Evolutionary conservation across 2,329 filamentous ascomycete genomes (phyloP).

Genomic region (Ramularia collo-cygni): DNA sequence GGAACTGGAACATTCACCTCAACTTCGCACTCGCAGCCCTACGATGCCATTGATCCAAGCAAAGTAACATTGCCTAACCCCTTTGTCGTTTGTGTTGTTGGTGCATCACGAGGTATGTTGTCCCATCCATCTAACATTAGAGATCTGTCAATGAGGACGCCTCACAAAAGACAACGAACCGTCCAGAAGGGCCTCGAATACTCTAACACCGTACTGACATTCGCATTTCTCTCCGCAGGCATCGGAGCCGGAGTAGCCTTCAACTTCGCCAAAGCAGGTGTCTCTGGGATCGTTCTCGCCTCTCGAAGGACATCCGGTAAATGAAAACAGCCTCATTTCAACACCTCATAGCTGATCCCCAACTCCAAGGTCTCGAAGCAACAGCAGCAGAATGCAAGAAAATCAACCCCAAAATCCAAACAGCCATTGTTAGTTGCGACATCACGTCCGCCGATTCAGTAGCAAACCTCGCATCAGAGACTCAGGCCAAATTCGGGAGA

Average conservation of each 20-base stretch:
- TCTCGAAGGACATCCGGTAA: constrained; percentile 24
- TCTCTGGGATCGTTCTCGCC: constrained; percentile 30
- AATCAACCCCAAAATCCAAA: constrained; percentile 21
- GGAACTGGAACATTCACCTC: constrained; percentile 6
- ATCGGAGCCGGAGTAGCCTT: constrained; percentile 32
- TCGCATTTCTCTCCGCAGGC: too few species aligned
- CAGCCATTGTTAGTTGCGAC: constrained; percentile 25
- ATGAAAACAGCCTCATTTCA: too few species aligned
- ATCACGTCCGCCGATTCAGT: constrained; percentile 19
- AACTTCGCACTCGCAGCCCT: constrained; percentile 9
- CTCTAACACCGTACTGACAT: too few species aligned
- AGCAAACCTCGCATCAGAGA: constrained; percentile 13
- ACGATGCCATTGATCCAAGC: constrained; percentile 7
- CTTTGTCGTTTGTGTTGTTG: constrained; percentile 32
- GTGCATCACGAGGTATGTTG: constrained; percentile 24
- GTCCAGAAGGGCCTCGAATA: too few species aligned
- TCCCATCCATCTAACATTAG: too few species aligned
- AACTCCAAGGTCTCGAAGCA: constrained; percentile 17
- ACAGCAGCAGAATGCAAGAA: constrained; percentile 22
- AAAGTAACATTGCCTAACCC: constrained; percentile 19
- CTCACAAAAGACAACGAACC: too few species aligned
- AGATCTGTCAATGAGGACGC: too few species aligned
- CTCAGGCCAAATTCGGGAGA: constrained; percentile 13
- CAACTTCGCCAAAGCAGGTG: constrained; percentile 30
- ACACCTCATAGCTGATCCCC: too few species aligned